phyloP scores from a whole-genome alignment of 805 yeast species.

The Wickerhamiella hasegawae region DNA sequence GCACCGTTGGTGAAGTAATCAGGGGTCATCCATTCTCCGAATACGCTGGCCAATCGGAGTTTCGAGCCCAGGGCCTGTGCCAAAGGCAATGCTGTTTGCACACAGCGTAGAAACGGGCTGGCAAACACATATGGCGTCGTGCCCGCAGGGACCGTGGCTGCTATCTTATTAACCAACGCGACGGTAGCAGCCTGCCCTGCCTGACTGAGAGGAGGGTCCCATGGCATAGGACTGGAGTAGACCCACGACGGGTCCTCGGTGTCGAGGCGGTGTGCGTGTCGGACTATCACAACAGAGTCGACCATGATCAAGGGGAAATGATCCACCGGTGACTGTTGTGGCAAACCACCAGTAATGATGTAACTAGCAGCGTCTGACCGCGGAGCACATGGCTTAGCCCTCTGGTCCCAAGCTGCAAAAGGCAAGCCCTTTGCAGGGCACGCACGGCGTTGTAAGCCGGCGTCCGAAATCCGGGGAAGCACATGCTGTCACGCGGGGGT shows the following conservation, averaged over 20 bases:
- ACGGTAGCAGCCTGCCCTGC: slow-evolving; percentile 3
- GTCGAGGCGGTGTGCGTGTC: slow-evolving; percentile 24
- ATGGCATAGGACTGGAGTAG: slow-evolving; percentile 21
- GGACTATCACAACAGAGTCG: slow-evolving; percentile 15
- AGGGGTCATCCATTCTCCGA: slow-evolving; percentile 26
- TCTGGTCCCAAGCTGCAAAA: too few relatives aligned
- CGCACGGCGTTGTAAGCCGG: too few relatives aligned
- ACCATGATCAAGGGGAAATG: background rate
- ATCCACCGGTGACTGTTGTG: too few relatives aligned
- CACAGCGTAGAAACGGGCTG: slow-evolving; percentile 25
- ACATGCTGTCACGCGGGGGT: too few relatives aligned
- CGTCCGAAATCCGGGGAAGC: too few relatives aligned
- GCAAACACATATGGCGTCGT: slow-evolving; percentile 13
- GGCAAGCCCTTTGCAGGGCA: too few relatives aligned
- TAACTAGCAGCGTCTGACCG: too few relatives aligned
- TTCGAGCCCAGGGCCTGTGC: slow-evolving; percentile 8
- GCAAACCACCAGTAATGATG: too few relatives aligned
- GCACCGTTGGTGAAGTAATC: slow-evolving; percentile 21
- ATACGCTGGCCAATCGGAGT: slow-evolving; percentile 19
- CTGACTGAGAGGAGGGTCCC: slow-evolving; percentile 23
- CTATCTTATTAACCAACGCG: slow-evolving; percentile 4
- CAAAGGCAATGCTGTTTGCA: slow-evolving; percentile 20
- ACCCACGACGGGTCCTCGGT: slow-evolving; percentile 20
- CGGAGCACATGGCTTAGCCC: too few relatives aligned
- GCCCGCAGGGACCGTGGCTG: slow-evolving; percentile 4